Evolutionary conservation across 352 stramenopile species (phyloP), one percentile per base, ranked within the genome.

Genomic region (Plasmopara halstedii): DNA sequence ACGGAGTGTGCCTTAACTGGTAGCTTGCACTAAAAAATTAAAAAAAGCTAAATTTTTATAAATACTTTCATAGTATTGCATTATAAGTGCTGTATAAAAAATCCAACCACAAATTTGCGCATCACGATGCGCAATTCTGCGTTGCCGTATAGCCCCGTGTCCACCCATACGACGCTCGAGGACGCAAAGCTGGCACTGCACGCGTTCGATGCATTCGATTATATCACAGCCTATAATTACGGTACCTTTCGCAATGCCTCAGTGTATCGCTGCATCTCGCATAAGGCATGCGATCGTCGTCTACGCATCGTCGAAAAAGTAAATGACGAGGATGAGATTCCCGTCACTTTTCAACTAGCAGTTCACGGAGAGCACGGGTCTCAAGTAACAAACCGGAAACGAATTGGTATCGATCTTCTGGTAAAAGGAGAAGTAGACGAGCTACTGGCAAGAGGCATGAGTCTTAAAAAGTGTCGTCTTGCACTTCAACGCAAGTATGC

Each of bases 201-300:
- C 19, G 35, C 46, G 0, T 44, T 35, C 10, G 51, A 65, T 27
- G 3, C 41, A 17, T 65, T 44, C 17, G 27, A 34, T 18, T 57
- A 65, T 19, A 33, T 57, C 11, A 45, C 39, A 0, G 56, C 56
- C 13, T 65, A 65, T 27, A 65, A 65, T 20, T 65, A 65, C 32
- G 56, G 56, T n/a, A 13, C 42, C 0, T 33, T 21, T 2, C 32
- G 46, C 2, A 47, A 40, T 11, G 51, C 35, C 4, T 61, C 40
- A 35, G 56, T 65, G 14, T 65, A 45, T 22, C 51, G 56, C 25
- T 65, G 56, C 23, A 32, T 58, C 22, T 62, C 56, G 0, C 56
- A 65, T 19, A 18, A 57, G 31, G 14, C 32, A 6, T 65, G 56
- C 25, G 35, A 21, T 0, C 40, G 38, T 36, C 56, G 56, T 2